These are phyloP conservation scores for Paecilomyces formosus DNA, from an alignment of 2,329 filamentous ascomycete species.

Conservation along the genomic window DNA sequence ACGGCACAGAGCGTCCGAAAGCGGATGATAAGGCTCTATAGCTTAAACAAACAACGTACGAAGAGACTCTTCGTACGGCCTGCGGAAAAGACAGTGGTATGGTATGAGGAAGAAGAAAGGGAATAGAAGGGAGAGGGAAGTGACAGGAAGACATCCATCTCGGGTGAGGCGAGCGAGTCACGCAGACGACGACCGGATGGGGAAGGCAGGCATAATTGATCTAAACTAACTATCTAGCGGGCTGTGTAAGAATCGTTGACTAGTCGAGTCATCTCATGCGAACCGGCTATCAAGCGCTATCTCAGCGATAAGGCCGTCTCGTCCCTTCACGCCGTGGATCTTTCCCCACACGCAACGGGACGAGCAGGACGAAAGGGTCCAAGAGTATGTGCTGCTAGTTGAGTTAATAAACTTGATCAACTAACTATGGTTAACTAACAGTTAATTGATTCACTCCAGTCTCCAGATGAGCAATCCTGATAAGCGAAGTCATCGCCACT, in stretches of 20 bases:
- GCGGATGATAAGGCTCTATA: background rate
- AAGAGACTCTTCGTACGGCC: background rate
- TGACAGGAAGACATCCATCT: background rate
- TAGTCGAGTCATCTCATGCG: background rate
- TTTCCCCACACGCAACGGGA: background rate
- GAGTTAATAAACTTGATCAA: too few species aligned
- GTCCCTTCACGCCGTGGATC: background rate
- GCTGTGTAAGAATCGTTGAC: background rate
- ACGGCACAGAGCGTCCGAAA: background rate
- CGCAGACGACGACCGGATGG: background rate
- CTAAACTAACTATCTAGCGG: background rate
- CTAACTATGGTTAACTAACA: too few species aligned
- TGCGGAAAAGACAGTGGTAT: background rate
- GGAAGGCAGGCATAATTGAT: background rate
- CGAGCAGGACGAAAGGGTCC: background rate
- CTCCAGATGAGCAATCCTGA: background rate
- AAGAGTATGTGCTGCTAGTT: too few species aligned
- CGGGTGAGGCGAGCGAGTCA: background rate
- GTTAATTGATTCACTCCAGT: too few species aligned
- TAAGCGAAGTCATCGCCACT: background rate
- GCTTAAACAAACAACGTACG: background rate
- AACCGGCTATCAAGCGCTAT: background rate
- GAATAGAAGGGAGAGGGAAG: background rate
- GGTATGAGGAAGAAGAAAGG: background rate
- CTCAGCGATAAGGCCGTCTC: background rate